phyloP scores from a whole-genome alignment of 352 stramenopile species.

The Achlya hypogyna region DNA sequence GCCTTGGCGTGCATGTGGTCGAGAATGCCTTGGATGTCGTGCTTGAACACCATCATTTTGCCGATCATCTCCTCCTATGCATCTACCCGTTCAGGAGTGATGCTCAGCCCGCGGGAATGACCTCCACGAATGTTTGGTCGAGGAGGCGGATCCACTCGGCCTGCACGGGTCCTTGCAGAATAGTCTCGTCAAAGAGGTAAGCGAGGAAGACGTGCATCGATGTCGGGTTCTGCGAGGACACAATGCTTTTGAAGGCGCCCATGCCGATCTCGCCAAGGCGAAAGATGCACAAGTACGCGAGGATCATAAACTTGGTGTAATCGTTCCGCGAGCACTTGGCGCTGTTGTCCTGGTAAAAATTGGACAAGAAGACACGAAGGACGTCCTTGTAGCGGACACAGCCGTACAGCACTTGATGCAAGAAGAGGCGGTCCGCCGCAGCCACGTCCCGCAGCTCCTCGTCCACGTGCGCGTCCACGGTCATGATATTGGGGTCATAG shows the following conservation, averaged over 20 bases:
- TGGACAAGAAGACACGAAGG: constrained; percentile 58
- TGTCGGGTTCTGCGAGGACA: constrained; percentile 55
- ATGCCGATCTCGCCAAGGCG: constrained; percentile 80
- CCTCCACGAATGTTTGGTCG: constrained; percentile 80
- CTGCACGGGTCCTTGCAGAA: constrained; percentile 57
- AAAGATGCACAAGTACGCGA: constrained; percentile 85
- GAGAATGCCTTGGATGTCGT: constrained; percentile 32
- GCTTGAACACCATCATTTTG: constrained; percentile 43
- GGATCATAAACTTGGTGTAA: constrained; percentile 88
- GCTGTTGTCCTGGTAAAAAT: constrained; percentile 78
- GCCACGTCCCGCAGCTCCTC: constrained; percentile 41
- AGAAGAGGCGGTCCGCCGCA: constrained; percentile 46
- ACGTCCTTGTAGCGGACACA: constrained; percentile 83
- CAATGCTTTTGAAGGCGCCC: constrained; percentile 47
- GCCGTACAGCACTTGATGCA: constrained; percentile 86
- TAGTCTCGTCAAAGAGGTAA: constrained; percentile 70
- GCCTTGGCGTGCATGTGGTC: constrained; percentile 55
- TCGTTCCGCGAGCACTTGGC: constrained; percentile 69
- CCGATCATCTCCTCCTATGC: constrained; percentile 36
- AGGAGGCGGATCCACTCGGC: constrained; percentile 73
- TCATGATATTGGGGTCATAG: constrained; percentile 64
- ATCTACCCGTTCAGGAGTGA: no score
- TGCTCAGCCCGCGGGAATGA: background rate
- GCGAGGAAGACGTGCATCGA: constrained; percentile 83
- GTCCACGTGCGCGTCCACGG: constrained; percentile 63